Evolutionary conservation across 2,329 filamentous ascomycete species (phyloP), one percentile per base, ranked within the genome.

Genomic region (Fusarium gaditjirri): DNA sequence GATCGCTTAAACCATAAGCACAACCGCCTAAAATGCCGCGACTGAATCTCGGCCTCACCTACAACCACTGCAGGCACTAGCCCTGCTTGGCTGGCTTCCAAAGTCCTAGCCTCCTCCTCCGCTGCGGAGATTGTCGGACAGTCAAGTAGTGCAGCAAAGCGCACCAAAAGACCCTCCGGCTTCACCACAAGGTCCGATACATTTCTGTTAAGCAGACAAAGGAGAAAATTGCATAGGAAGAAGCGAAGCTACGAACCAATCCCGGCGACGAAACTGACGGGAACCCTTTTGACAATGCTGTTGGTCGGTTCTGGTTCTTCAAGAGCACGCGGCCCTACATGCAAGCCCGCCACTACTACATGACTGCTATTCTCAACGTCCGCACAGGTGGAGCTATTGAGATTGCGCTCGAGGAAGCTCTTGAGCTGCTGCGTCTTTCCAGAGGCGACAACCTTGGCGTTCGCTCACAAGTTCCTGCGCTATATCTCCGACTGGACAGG

Each of bases 241-340:
- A 71, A 3, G 23, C 16, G 5, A 49, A 53, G 6, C 8, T 64
- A 13, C 68, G 53, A 1, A 36, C 44, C 4, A 44, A 63, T 25
- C 42, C 57, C 1, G 56, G 50, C 10, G 42, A 50, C 2, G 50
- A 67, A 4, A 42, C 52, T 5, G 13, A 10, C 7, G 38, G 14
- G 8, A 47, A 64, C 31, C 50, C 47, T 3, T 71, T 71, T 17
- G 53, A 68, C 8, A 47, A 6, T 19, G 0, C 1, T 0, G 14
- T 38, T 0, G 56, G 68, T 2, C 9, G 12, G 1, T 71, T 68
- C 6, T 63, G 47, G 42, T 10, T 13, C 16, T 42, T 35, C 13
- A 21, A 19, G 14, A 62, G 62, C 19, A 59, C 68, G 5, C 47
- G 57, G n/a, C 68, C 68, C 3, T 71, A 71, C 7, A 71, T 71